Conservation (phyloP, 2,329 filamentous ascomycete genomes). For the Cladosporium sp. region DNA sequence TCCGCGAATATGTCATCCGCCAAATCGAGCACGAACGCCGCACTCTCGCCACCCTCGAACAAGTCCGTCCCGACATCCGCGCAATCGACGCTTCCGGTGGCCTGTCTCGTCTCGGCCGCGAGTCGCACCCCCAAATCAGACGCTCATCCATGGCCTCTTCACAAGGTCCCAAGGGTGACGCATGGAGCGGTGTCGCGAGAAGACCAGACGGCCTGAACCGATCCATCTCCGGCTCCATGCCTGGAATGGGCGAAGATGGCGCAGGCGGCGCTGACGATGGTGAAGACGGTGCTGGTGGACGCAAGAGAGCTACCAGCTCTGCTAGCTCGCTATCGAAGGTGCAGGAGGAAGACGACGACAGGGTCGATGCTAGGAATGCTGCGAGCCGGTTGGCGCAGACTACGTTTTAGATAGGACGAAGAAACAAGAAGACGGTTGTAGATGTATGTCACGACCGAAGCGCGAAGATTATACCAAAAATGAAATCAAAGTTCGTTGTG, state of each 20-base stretch:
- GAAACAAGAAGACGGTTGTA: not conserved
- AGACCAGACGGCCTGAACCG: slow-evolving; percentile 73
- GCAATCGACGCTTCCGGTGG: slow-evolving; percentile 89
- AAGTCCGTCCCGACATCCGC: slow-evolving; percentile 85
- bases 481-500: no score
- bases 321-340: slow-evolving; percentile 56
- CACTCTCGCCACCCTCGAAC: slow-evolving; percentile 88
- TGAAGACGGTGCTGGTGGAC: slow-evolving; percentile 46
- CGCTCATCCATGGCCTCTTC: slow-evolving; percentile 79
- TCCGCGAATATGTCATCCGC: slow-evolving; percentile 88
- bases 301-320: slow-evolving; percentile 46
- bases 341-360: slow-evolving; percentile 82
- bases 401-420: slow-evolving; percentile 63
- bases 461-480: no score
- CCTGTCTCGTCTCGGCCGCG: slow-evolving; percentile 81
- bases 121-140: slow-evolving; percentile 72
- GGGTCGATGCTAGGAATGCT: slow-evolving; percentile 91
- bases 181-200: slow-evolving; percentile 91
- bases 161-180: slow-evolving; percentile 95
- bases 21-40: slow-evolving; percentile 94
- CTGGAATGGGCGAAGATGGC: slow-evolving; percentile 54
- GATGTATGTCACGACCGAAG: slow-evolving; percentile 1
- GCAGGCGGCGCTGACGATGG: slow-evolving; percentile 46
- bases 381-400: slow-evolving; percentile 90
- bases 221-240: slow-evolving; percentile 65